phyloP scores from a whole-genome alignment of 768 basidiomycete genomes.

The Trametes punicea region DNA sequence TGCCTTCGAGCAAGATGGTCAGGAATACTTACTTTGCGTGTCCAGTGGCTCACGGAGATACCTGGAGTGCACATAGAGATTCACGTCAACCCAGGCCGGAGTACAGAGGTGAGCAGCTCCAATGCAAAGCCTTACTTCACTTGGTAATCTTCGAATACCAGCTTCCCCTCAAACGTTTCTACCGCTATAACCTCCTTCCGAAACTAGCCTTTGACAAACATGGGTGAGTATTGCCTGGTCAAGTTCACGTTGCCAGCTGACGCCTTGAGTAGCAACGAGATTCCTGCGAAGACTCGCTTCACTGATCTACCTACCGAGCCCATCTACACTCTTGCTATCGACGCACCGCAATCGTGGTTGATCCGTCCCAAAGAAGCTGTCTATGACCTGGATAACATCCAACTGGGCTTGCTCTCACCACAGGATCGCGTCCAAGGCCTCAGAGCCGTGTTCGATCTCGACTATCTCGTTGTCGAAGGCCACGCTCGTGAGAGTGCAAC shows the following conservation, averaged over 20 bases:
- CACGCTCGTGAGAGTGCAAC: slow-evolving; percentile 77
- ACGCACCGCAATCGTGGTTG: slow-evolving; percentile 89
- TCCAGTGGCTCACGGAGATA: slow-evolving; percentile 63
- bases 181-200: slow-evolving; percentile 69
- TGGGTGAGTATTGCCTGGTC: slow-evolving; percentile 48
- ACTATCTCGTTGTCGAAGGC: slow-evolving; percentile 91
- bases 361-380: slow-evolving; percentile 84
- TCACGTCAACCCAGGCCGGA: slow-evolving; percentile 69
- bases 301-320: slow-evolving; percentile 75
- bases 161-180: slow-evolving; percentile 92
- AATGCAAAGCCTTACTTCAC: neutral
- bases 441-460: slow-evolving; percentile 80
- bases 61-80: slow-evolving; percentile 69
- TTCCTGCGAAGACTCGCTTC: slow-evolving; percentile 60
- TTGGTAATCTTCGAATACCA: slow-evolving; percentile 30
- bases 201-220: slow-evolving; percentile 58
- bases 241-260: neutral
- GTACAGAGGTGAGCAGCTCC: slow-evolving; percentile 55
- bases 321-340: slow-evolving; percentile 92
- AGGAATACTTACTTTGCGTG: neutral
- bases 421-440: slow-evolving; percentile 53
- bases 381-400: slow-evolving; percentile 95
- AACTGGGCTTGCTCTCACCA: slow-evolving; percentile 61
- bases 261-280: slow-evolving; percentile 47
- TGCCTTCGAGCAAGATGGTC: neutral